A percentile compares a stretch with the other conserved stretches of the same genome.
Evolutionary conservation across 306 rosid species (phyloP).

Genomic region (Amphicarpaea edgeworthii): DNA sequence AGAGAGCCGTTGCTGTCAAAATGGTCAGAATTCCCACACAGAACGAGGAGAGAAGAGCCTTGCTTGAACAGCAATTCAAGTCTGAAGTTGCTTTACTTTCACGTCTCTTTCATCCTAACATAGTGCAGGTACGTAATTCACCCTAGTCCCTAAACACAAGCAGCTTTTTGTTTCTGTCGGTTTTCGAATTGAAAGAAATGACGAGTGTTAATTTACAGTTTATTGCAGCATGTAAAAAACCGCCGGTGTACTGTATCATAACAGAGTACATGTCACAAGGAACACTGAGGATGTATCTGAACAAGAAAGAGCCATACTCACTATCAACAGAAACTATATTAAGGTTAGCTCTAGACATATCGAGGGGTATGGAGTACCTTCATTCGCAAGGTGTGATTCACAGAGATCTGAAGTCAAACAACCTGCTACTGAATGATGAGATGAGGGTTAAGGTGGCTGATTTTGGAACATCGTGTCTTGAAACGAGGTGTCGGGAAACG

Average conservation of each 20-base stretch:
- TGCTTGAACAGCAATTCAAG: slow-evolving; percentile 88
- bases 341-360: slow-evolving; percentile 95
- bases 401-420: slow-evolving; percentile 91
- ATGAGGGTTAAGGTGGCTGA: slow-evolving; percentile 99
- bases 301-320: slow-evolving; percentile 97
- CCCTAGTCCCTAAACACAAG: no score
- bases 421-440: slow-evolving; percentile 93
- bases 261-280: slow-evolving; percentile 99
- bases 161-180: slow-evolving; percentile 3
- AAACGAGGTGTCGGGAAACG: slow-evolving; percentile 84
- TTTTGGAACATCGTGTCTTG: slow-evolving; percentile 96
- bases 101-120: slow-evolving; percentile 91
- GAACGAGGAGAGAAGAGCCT: slow-evolving; percentile 70
- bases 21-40: slow-evolving; percentile 95
- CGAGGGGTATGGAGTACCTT: slow-evolving; percentile 97
- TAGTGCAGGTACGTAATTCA: slow-evolving; percentile 78
- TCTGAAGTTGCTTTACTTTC: slow-evolving; percentile 95
- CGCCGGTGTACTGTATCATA: slow-evolving; percentile 94
- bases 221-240: slow-evolving; percentile 97
- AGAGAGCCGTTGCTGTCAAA: slow-evolving; percentile 97
- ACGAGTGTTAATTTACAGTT: slow-evolving; percentile 66
- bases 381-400: slow-evolving; percentile 98
- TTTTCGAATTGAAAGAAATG: neutral
- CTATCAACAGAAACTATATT: slow-evolving; percentile 87
- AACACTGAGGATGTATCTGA: slow-evolving; percentile 95